Evolutionary conservation across 352 stramenopile species (phyloP), one percentile per base, ranked within the genome.

Genomic region (Phytophthora hibernalis): DNA sequence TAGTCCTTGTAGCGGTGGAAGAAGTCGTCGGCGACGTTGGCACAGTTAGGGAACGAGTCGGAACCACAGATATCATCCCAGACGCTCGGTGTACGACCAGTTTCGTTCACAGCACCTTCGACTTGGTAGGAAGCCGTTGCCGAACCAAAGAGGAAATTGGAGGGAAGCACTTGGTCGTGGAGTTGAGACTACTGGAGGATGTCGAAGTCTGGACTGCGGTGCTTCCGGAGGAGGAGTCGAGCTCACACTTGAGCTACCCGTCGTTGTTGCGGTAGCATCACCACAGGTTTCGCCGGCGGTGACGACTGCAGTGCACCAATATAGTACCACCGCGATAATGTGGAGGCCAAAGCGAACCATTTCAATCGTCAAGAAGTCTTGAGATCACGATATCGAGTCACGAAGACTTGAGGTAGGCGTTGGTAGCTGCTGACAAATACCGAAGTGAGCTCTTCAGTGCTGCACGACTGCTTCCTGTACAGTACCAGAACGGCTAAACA

Each of bases 1-100:
- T 99, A 95, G 26, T 97, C 71, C 28, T 91, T 66, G 66, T 90
- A 97, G 35, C 79, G 76, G 75, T 98, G 80, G 58, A 97, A 97
- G 57, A 97, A 90, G 79, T 98, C 93, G 69, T 90, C 93, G 1
- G 91, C 92, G 10, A 98, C 74, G 61, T 97, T 85, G 18, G 89
- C 90, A 24, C 73, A 95, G n/a, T 52, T 48, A 22, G 93, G 75
- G 16, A 83, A 74, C 63, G 90, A 56, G 12, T 73, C 56, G 43
- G 33, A 63, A 57, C 72, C 71, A 47, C 79, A 90, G 54, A 92
- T 98, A 21, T 76, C 82, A 78, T 98, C 96, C 96, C 96, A 98
- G 52, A 98, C 96, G 33, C 76, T 85, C 31, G 71, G 51, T 11
- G 83, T 92, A 10, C 90, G 74, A 10, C 90, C 91, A 22, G 80